phyloP scores from a whole-genome alignment of 2,329 filamentous ascomycete species.

The Pseudogymnoascus pannorum region DNA sequence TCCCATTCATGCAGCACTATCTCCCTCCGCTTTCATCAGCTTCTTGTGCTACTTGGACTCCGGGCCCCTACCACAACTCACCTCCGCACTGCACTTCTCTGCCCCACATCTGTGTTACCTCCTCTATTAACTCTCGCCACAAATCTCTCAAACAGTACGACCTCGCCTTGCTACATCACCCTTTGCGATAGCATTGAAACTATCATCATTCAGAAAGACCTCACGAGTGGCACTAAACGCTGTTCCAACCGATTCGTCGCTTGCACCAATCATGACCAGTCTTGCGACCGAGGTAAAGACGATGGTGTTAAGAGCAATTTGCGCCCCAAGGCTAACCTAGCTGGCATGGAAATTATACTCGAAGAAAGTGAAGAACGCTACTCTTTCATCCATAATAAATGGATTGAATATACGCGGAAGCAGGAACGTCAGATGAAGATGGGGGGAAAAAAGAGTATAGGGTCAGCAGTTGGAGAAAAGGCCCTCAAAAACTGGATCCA shows the following conservation, averaged over 20 bases:
- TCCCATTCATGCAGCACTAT: slow-evolving; percentile 36
- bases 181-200: slow-evolving; percentile 43
- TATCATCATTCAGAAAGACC: slow-evolving; percentile 50
- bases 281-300: slow-evolving; percentile 12
- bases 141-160: slow-evolving; percentile 32
- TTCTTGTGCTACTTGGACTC: slow-evolving; percentile 46
- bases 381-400: slow-evolving; percentile 32
- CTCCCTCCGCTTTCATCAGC: slow-evolving; percentile 40
- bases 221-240: slow-evolving; percentile 36
- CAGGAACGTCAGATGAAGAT: too few relatives aligned
- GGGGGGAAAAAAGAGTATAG: slow-evolving; percentile 11
- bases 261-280: slow-evolving; percentile 47
- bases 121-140: slow-evolving; percentile 17
- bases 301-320: slow-evolving; percentile 9
- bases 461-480: slow-evolving; percentile 26
- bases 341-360: slow-evolving; percentile 24
- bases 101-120: slow-evolving; percentile 10
- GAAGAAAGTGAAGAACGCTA: slow-evolving; percentile 30
- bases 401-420: slow-evolving; percentile 25
- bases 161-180: slow-evolving; percentile 50
- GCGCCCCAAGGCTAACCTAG: slow-evolving; percentile 9
- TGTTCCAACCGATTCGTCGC: slow-evolving; percentile 44
- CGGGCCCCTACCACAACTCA: slow-evolving; percentile 46
- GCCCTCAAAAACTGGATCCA: slow-evolving; percentile 41
- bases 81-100: slow-evolving; percentile 33